phyloP scores from a whole-genome alignment of 495 filamentous ascomycete species.

The Podospora sp. region DNA sequence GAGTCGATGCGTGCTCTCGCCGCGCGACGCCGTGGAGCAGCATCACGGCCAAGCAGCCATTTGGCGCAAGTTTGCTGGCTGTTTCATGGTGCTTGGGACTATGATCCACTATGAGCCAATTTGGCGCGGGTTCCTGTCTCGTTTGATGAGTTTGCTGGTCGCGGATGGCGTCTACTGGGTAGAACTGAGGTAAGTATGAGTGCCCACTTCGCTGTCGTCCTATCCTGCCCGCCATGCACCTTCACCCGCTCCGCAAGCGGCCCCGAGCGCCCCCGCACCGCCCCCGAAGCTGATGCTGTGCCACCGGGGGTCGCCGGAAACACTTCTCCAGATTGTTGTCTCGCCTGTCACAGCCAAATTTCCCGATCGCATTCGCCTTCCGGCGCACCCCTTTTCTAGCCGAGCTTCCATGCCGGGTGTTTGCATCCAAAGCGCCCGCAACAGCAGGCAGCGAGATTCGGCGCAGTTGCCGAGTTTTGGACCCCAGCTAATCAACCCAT shows the following conservation, averaged over 20 bases:
- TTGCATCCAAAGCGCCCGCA: neutral
- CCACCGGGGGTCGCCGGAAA: neutral
- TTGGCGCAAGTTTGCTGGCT: slow-evolving; percentile 74
- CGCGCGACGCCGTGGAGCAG: slow-evolving; percentile 73
- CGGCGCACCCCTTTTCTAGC: neutral
- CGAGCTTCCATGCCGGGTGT: neutral
- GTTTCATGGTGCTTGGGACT: slow-evolving; percentile 67
- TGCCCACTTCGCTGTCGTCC: neutral
- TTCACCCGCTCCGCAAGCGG: neutral
- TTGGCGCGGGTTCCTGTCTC: slow-evolving; percentile 71
- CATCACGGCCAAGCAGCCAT: slow-evolving; percentile 78
- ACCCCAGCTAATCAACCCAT: neutral
- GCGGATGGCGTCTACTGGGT: slow-evolving; percentile 82
- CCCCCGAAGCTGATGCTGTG: neutral
- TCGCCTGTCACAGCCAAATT: neutral
- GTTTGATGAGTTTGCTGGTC: slow-evolving; percentile 66
- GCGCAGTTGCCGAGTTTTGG: neutral
- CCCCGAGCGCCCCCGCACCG: neutral
- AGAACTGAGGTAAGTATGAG: slow-evolving; percentile 58
- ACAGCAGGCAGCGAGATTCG: neutral
- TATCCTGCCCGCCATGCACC: neutral
- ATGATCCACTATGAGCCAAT: slow-evolving; percentile 78
- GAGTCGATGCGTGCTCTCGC: slow-evolving; percentile 66
- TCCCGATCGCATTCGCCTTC: neutral
- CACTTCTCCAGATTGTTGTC: neutral